phyloP scores from a whole-genome alignment of 2,329 filamentous ascomycete species.

The Botrytis fabae region DNA sequence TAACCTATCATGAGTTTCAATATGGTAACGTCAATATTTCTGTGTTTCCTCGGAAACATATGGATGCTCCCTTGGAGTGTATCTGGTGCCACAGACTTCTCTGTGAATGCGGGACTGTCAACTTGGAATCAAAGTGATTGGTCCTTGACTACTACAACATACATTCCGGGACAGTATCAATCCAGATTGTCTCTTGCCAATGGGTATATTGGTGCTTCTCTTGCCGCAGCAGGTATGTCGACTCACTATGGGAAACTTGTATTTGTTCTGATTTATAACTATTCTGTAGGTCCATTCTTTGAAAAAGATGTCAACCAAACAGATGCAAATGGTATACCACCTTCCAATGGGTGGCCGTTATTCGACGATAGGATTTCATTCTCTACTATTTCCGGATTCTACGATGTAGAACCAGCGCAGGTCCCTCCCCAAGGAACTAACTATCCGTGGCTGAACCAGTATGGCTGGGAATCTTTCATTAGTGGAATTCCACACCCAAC shows the following conservation, averaged over 20 bases:
- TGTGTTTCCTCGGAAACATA: not conserved
- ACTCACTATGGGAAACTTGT: not conserved
- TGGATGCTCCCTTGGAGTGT: not conserved
- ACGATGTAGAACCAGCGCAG: constrained; percentile 57
- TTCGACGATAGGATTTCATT: constrained; percentile 64
- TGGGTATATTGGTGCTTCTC: constrained; percentile 33
- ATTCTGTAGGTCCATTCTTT: constrained; percentile 37
- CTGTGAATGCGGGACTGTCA: constrained; percentile 31
- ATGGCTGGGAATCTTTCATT: constrained; percentile 70
- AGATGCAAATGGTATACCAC: constrained; percentile 34
- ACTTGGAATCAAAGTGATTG: constrained; percentile 38
- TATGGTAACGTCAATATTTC: not conserved
- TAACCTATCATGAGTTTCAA: not conserved
- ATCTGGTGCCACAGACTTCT: constrained; percentile 33
- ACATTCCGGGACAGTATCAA: constrained; percentile 39
- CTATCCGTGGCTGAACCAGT: constrained; percentile 67
- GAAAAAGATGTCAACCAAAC: constrained; percentile 40
- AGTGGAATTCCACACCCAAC: constrained; percentile 70
- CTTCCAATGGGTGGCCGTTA: constrained; percentile 66
- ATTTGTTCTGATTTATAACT: not conserved
- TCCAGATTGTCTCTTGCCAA: constrained; percentile 39
- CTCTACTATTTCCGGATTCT: constrained; percentile 68
- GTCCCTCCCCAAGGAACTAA: constrained; percentile 53
- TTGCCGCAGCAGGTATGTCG: not conserved
- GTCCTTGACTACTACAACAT: constrained; percentile 36